Base-by-base conservation (phyloP, 2,329 filamentous ascomycete genomes). In the Chaetomium olivaceum region DNA sequence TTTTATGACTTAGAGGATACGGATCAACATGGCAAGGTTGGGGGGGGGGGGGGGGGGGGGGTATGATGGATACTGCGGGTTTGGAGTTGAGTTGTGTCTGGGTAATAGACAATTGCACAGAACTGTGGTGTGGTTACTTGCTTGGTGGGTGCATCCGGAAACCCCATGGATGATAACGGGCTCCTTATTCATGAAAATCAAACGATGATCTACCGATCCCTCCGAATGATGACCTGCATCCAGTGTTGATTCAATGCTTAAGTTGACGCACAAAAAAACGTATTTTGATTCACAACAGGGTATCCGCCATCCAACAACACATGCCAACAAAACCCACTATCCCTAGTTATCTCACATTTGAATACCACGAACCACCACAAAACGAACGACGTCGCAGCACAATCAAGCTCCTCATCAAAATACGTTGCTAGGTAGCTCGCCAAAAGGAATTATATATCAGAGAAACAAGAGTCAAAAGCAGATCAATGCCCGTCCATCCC, bases 41-140 rank as follows among this genome's bases (percentile, higher is more conserved):
- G n/a, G n/a, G n/a, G n/a, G n/a, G 12, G 8, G 25, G 29, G 39
- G 11, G 14, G n/a, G 36, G 12, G 8, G 25, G 29, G 39, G 11
- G 14, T 8, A 23, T 8, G 21, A 54, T 54, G 31, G 43, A 59
- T 59, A 51, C 16, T 52, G 23, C 48, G 48, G 31, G 43, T 29
- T 12, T 54, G 58, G 58, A 61, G 58, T 61, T 61, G 25, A 43
- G 58, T 8, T 61, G 23, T 33, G 48, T 29, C 58, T 39, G 31
- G 58, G 48, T 7, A 52, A 52, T 52, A 60, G 48, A 54, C 48
- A 21, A 54, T 39, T 23, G 25, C n/a, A 60, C n/a, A 39, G 12
- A 51, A 54, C 31, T n/a, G 46, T 19, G 58, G 46, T 23, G 54
- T 36, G 33, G 33, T 12, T 36, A 36, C 23, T 27, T 59, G 25